Conservation (phyloP, 129 eudicot species). For the Arctium minus region DNA sequence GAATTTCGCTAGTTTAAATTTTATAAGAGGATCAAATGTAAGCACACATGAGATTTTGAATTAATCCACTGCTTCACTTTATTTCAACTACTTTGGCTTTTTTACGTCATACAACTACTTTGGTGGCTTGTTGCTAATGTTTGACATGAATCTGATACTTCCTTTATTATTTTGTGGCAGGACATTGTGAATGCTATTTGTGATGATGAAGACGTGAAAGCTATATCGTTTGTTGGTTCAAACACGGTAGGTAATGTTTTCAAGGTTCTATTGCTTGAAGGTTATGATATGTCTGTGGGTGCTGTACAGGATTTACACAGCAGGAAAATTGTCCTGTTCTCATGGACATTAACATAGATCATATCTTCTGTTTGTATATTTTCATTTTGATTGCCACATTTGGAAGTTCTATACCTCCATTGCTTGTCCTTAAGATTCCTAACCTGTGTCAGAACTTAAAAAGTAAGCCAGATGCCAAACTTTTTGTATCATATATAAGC, state of each 20-base stretch:
- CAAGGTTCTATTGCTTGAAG: conserved; percentile 4
- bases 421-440: not conserved
- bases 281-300: not conserved
- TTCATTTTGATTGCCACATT: not conserved
- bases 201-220: conserved; percentile 93
- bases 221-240: conserved; percentile 98
- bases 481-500: not conserved
- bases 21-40: not conserved
- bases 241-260: conserved; percentile 55
- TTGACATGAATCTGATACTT: not conserved
- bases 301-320: not conserved
- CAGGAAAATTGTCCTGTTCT: not conserved
- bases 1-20: not conserved
- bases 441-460: not conserved
- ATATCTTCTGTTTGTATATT: too few species aligned
- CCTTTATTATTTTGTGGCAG: conserved; percentile 42
- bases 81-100: not conserved
- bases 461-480: not conserved
- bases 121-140: not conserved
- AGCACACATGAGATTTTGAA: not conserved
- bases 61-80: not conserved
- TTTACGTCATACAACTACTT: not conserved
- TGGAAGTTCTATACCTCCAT: not conserved
- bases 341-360: not conserved
- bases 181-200: conserved; percentile 94